Evolutionary conservation across 2,329 filamentous ascomycete species (phyloP).

Genomic region (Calcarisporium arbuscula): DNA sequence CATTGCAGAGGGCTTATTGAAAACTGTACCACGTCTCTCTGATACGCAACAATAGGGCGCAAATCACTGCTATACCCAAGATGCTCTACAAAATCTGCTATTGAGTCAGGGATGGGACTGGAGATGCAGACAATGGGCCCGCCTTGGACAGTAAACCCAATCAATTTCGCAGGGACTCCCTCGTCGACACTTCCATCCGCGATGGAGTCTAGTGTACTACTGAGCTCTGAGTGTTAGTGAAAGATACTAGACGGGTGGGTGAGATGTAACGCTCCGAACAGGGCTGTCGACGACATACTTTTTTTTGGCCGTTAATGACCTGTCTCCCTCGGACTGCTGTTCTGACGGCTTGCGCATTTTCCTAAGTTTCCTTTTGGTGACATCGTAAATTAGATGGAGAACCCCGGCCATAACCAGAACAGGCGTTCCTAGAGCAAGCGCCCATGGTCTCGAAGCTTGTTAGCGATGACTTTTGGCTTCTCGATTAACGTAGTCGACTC

Average conservation of each 20-base stretch:
- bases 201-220: too few species aligned
- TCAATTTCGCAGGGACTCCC: conserved; percentile 27
- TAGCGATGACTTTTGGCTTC: background rate
- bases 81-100: conserved; percentile 27
- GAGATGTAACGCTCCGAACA: too few species aligned
- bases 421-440: conserved; percentile 52
- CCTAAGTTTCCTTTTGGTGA: conserved; percentile 28
- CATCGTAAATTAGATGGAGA: conserved; percentile 40
- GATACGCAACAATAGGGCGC: conserved; percentile 33
- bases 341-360: conserved; percentile 20
- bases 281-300: too few species aligned
- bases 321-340: too few species aligned
- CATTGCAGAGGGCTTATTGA: too few species aligned
- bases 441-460: conserved; percentile 54
- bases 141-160: conserved; percentile 39
- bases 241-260: too few species aligned
- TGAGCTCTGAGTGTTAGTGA: too few species aligned
- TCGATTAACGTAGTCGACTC: background rate
- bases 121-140: conserved; percentile 40
- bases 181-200: conserved; percentile 29
- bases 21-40: too few species aligned
- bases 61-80: conserved; percentile 29
- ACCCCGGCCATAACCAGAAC: conserved; percentile 52
- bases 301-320: too few species aligned
- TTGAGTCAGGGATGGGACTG: conserved; percentile 22